Evolutionary conservation across 2,329 filamentous ascomycete genomes (phyloP), one percentile per base, ranked within the genome.

Genomic region (Claviceps sp.): DNA sequence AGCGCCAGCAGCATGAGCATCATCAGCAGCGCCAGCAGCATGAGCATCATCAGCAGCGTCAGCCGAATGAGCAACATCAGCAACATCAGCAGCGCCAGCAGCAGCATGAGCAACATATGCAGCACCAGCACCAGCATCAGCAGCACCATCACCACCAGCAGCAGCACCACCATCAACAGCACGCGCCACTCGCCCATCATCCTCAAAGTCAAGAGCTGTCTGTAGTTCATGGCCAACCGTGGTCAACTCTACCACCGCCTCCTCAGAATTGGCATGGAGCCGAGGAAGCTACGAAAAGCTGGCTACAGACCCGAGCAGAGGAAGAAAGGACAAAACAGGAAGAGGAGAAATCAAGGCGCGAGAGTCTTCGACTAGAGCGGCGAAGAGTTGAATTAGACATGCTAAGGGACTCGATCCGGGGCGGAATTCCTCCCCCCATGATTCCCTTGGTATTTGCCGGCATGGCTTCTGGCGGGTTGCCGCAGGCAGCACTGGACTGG

Each of bases 361-460:
- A 88, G 65, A 70, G 72, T 36, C 67, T 87, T 44, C 81, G 81
- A 26, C 67, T 89, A 36, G 85, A 89, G 67, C 85, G 87, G 67
- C 74, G 85, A 47, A 83, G 76, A 60, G 75, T 87, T 52, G 86
- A 89, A 66, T 78, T 84, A 62, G 81, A 81, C 46, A 89, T 90
- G 68, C 67, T 90, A 53, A 73, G 77, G 51, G 81, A 84, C 22
- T 85, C 84, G 2, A 65, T 89, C 50, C 73, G 76, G 51, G 80
- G 82, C 40, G 85, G 85, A 11, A 80, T 90, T 49, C 85, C 86
- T 9, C 84, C 85, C 13, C 76, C 82, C 38, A 79, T 89, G 75
- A 76, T 89, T 26, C 86, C 86, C 6, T 70, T 88, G 54, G 81
- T 90, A 24, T 89, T 90, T 65, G 79, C 82, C 13, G 82, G 83